phyloP scores from a whole-genome alignment of 768 basidiomycete genomes.

The Psilocybe subaeruginosa region DNA sequence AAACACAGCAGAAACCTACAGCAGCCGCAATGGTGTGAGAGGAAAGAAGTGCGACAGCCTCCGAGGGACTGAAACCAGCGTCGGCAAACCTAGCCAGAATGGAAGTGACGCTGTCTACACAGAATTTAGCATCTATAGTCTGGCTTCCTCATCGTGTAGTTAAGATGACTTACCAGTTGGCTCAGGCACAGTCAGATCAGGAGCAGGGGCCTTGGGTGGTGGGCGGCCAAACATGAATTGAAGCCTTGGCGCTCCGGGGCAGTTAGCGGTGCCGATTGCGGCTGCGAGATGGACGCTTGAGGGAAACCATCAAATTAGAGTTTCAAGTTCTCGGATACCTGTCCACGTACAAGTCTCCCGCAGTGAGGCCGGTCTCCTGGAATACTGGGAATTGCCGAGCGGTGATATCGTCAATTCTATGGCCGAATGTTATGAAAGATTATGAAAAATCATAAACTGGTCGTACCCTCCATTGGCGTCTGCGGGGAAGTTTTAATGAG shows the following conservation, averaged over 20 bases:
- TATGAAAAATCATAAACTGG: background rate
- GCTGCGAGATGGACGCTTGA: constrained; percentile 25
- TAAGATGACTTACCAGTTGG: constrained; percentile 15
- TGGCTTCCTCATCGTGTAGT: background rate
- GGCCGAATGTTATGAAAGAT: background rate
- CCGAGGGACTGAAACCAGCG: constrained; percentile 27
- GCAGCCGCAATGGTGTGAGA: constrained; percentile 30
- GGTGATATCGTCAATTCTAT: constrained; percentile 21
- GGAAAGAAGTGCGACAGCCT: constrained; percentile 28
- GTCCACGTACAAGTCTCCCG: constrained; percentile 26
- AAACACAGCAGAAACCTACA: constrained; percentile 4
- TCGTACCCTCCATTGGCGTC: constrained; percentile 23
- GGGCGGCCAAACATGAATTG: constrained; percentile 33
- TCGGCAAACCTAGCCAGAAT: constrained; percentile 30
- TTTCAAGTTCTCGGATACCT: background rate
- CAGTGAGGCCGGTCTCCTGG: constrained; percentile 15
- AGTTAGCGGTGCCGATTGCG: constrained; percentile 33
- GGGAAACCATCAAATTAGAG: background rate
- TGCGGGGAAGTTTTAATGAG: background rate
- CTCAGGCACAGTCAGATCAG: constrained; percentile 25
- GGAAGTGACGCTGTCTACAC: constrained; percentile 23
- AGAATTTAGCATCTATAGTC: too few relatives aligned
- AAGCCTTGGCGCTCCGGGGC: constrained; percentile 37
- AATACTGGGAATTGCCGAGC: constrained; percentile 20
- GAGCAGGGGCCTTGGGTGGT: constrained; percentile 20